Evolutionary conservation across 306 rosid genomes (phyloP).

Genomic region (Cicer bijugum): DNA sequence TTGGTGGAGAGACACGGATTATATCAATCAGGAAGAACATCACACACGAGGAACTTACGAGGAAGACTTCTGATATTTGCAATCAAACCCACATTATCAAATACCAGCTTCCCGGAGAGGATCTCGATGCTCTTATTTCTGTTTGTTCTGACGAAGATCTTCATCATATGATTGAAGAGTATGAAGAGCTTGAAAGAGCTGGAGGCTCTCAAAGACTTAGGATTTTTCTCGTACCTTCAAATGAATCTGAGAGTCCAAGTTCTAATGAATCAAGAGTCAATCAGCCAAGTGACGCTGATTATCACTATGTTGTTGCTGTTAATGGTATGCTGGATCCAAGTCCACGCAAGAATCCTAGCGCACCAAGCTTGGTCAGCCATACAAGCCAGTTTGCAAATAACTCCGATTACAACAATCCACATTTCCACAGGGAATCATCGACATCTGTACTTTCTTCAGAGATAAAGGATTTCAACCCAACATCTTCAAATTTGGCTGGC

Average conservation of each 20-base stretch:
- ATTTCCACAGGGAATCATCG: slow-evolving; percentile 53
- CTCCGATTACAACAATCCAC: slow-evolving; percentile 67
- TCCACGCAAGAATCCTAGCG: slow-evolving; percentile 58
- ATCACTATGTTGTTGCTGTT: slow-evolving; percentile 77
- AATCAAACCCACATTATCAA: slow-evolving; percentile 74
- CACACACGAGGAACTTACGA: slow-evolving; percentile 62
- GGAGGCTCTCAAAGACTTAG: slow-evolving; percentile 81
- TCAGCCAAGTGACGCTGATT: slow-evolving; percentile 61
- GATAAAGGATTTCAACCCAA: slow-evolving; percentile 54
- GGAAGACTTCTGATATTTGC: slow-evolving; percentile 72
- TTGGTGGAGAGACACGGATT: slow-evolving; percentile 90
- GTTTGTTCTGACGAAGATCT: slow-evolving; percentile 95
- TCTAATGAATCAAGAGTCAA: slow-evolving; percentile 62
- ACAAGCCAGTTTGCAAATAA: slow-evolving; percentile 61
- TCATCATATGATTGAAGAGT: slow-evolving; percentile 88
- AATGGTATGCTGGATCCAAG: slow-evolving; percentile 75
- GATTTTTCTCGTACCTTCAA: slow-evolving; percentile 76
- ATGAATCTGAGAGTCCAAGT: slow-evolving; percentile 70
- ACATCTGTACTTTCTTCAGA: slow-evolving; percentile 58
- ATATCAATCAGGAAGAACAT: slow-evolving; percentile 64
- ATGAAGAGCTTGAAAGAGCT: slow-evolving; percentile 73
- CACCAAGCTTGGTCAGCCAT: slow-evolving; percentile 64
- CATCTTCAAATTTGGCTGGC: slow-evolving; percentile 53
- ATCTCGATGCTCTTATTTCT: slow-evolving; percentile 94
- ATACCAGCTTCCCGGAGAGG: slow-evolving; percentile 98